A percentile compares a stretch with the other conserved stretches of the same genome.
Conservation (phyloP, 2,329 filamentous ascomycete genomes). For the Beauveria bassiana region DNA sequence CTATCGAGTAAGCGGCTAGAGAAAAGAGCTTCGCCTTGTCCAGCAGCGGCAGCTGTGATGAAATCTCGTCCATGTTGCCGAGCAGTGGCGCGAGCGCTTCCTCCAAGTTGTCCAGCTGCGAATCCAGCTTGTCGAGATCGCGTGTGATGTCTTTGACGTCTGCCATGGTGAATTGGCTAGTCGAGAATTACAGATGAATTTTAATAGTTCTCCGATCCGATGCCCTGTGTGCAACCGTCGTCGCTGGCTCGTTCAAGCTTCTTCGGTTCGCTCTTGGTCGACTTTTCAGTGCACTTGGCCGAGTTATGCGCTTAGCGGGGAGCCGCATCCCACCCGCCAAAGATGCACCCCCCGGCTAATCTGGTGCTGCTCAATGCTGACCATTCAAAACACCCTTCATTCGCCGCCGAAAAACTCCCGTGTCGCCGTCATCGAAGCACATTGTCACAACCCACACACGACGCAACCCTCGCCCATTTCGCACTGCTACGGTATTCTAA, state of each 20-base stretch:
- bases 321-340: background rate
- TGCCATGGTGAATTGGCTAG: conserved; percentile 24
- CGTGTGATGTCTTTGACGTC: conserved; percentile 51
- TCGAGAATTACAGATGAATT: background rate
- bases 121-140: conserved; percentile 65
- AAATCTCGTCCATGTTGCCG: conserved; percentile 55
- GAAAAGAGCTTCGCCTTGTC: conserved; percentile 93
- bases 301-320: conserved; percentile 11
- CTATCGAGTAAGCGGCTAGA: conserved; percentile 80
- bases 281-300: conserved; percentile 6
- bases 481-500: background rate
- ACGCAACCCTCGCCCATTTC: background rate
- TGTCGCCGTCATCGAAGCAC: background rate
- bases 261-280: background rate
- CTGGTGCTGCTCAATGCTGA: conserved; percentile 2
- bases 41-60: conserved; percentile 77
- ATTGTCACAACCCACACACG: background rate
- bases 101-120: conserved; percentile 72
- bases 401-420: conserved; percentile 3
- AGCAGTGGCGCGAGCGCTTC: conserved; percentile 68
- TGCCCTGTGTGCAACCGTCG: background rate
- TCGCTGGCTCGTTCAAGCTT: background rate
- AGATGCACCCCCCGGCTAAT: conserved; percentile 1
- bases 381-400: conserved; percentile 1
- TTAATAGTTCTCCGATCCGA: background rate